Conservation (phyloP, 139 green algal species). For the Coccomyxa sp. region DNA sequence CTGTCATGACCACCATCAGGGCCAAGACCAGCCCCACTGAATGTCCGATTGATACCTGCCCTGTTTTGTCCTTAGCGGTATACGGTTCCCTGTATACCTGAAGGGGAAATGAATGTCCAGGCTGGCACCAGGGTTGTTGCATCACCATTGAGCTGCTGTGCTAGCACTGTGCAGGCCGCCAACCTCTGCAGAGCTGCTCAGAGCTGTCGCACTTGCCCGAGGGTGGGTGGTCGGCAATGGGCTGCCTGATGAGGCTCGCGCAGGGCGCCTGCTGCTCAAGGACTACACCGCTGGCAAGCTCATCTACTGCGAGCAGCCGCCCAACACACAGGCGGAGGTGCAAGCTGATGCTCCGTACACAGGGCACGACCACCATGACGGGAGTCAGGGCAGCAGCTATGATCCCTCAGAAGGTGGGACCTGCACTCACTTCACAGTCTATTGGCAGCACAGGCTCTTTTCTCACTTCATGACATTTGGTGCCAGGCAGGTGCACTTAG, state of each 20-base stretch:
- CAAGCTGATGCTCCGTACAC: no score
- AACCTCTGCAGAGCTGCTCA: slow-evolving; percentile 58
- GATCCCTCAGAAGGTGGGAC: background rate
- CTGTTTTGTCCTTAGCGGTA: no score
- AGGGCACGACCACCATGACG: background rate
- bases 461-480: no score
- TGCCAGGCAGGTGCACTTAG: background rate
- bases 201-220: slow-evolving; percentile 46
- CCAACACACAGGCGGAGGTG: slow-evolving; percentile 17
- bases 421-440: background rate
- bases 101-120: no score
- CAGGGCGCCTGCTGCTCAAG: slow-evolving; percentile 76
- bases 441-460: no score
- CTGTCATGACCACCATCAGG: no score
- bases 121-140: no score
- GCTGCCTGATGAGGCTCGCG: slow-evolving; percentile 83
- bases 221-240: slow-evolving; percentile 69
- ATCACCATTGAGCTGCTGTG: background rate
- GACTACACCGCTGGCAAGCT: slow-evolving; percentile 92
- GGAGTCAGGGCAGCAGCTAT: background rate
- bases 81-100: no score
- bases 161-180: slow-evolving; percentile 17
- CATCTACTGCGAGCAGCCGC: slow-evolving; percentile 76
- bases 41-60: no score
- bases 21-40: no score